Evolutionary conservation across 352 stramenopile species (phyloP).

Genomic region (Phytophthora crassamura): DNA sequence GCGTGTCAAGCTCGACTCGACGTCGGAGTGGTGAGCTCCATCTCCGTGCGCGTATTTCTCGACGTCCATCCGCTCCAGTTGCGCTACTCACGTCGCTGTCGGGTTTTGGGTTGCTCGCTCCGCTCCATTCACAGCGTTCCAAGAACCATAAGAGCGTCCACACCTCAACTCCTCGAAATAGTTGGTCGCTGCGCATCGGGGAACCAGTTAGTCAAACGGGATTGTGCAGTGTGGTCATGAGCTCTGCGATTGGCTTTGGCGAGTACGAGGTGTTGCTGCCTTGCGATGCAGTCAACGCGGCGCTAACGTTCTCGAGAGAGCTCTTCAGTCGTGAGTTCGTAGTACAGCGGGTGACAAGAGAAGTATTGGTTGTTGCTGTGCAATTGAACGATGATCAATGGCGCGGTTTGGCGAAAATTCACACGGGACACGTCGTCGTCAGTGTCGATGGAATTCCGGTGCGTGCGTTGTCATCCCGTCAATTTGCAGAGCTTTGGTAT

Average conservation of each 20-base stretch:
- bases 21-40: background rate
- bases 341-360: conserved; percentile 34
- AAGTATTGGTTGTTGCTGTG: conserved; percentile 20
- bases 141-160: conserved; percentile 13
- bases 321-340: conserved; percentile 55
- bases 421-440: conserved; percentile 41
- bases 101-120: background rate
- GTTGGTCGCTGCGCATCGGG: background rate
- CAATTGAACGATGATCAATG: conserved; percentile 10
- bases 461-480: conserved; percentile 32
- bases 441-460: conserved; percentile 35
- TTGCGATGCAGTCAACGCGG: conserved; percentile 13
- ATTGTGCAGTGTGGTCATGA: conserved; percentile 26
- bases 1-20: conserved; percentile 5
- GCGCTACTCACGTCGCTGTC: background rate
- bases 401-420: conserved; percentile 33
- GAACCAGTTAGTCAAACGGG: conserved; percentile 5
- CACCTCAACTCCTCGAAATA: conserved; percentile 8
- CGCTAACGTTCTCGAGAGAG: conserved; percentile 42
- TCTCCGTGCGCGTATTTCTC: background rate
- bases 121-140: conserved; percentile 14
- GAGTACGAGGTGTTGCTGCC: conserved; percentile 46
- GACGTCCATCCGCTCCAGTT: background rate
- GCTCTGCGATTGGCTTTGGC: conserved; percentile 24
- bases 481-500: conserved; percentile 44